These are phyloP conservation scores for Solanum piurae DNA, from an alignment of 257 asterid genomes.

Conservation along the genomic window DNA sequence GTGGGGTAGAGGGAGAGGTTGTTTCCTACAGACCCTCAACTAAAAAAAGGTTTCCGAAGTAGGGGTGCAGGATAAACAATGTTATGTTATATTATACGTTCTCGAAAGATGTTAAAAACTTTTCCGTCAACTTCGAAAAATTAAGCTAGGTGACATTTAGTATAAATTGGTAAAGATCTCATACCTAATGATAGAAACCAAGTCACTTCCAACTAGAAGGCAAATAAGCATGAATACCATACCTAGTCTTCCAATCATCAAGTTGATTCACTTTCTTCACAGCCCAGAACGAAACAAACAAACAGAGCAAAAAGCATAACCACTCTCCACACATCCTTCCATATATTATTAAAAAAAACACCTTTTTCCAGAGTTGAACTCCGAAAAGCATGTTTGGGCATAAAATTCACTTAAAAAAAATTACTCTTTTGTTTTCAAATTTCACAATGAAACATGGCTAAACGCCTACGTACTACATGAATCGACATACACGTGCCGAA, in stretches of 20 bases:
- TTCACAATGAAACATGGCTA: neutral
- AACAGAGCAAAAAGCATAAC: slow-evolving; percentile 28
- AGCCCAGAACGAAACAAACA: slow-evolving; percentile 40
- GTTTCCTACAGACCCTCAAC: neutral
- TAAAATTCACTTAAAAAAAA: neutral
- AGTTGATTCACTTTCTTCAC: slow-evolving; percentile 54
- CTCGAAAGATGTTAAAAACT: neutral
- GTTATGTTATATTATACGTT: neutral
- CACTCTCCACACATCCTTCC: slow-evolving; percentile 21
- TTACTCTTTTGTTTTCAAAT: neutral
- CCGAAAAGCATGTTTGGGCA: neutral
- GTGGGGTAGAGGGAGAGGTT: neutral
- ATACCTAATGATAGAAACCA: slow-evolving; percentile 12
- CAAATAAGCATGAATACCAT: slow-evolving; percentile 67
- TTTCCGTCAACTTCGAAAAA: neutral
- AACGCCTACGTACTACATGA: neutral
- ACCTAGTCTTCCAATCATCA: slow-evolving; percentile 96
- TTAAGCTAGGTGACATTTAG: neutral
- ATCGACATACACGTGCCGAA: neutral
- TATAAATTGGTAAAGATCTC: slow-evolving; percentile 8
- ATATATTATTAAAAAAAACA: too few relatives aligned
- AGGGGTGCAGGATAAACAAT: neutral
- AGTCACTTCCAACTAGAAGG: slow-evolving; percentile 67
- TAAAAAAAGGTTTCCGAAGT: neutral
- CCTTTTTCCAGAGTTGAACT: neutral